Percentiles rank a stretch among this genome's conserved stretches.
These are phyloP conservation scores for Lipomyces kockii DNA, from an alignment of 805 yeast genomes.

Conservation along the genomic window DNA sequence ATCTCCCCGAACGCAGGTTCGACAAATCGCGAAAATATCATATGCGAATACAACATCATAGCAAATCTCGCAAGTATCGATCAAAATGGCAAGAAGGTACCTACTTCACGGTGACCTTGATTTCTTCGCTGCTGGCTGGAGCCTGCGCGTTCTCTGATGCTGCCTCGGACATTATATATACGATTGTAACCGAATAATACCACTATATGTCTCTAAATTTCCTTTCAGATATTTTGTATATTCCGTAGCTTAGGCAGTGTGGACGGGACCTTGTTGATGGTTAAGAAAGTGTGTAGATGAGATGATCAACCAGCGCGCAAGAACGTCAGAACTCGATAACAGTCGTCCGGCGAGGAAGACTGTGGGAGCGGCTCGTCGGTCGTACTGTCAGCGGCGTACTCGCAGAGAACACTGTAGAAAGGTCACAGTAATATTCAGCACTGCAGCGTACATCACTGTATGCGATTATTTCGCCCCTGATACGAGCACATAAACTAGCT, in stretches of 20 bases:
- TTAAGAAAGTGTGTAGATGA: background rate
- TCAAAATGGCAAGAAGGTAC: conserved; percentile 4
- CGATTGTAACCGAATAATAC: background rate
- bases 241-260: background rate
- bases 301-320: background rate
- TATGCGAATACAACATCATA: background rate
- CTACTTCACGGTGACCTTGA: conserved; percentile 33
- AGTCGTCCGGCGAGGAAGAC: background rate
- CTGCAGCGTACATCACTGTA: background rate
- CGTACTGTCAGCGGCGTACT: background rate
- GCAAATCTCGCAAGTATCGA: background rate
- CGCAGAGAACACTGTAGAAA: background rate
- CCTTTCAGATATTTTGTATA: background rate
- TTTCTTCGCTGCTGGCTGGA: conserved; percentile 27
- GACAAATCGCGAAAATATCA: background rate
- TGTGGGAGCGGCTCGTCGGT: background rate
- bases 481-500: too few species aligned
- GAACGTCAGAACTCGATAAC: background rate
- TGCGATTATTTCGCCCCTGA: background rate
- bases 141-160: background rate
- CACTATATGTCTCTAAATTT: background rate
- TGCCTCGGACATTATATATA: background rate
- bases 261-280: background rate
- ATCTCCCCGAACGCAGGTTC: background rate
- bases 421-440: background rate